Evolutionary conservation across 139 green algal genomes (phyloP).

Genomic region (Chlamydomonas asymmetrica): DNA sequence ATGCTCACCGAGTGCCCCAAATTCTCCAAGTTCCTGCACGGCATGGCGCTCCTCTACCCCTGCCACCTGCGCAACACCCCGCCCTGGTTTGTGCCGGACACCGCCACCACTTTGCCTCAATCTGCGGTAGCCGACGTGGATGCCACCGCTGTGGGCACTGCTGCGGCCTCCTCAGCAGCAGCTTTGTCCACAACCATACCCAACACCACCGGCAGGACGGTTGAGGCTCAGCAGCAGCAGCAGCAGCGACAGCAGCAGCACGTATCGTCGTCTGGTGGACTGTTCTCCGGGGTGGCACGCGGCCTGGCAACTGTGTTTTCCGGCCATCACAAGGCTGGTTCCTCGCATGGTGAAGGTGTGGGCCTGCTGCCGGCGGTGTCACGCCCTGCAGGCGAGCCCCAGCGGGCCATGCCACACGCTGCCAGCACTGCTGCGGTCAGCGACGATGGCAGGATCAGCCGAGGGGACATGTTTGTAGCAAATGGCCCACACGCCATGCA

Average conservation of each 20-base stretch:
- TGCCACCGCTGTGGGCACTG: neutral
- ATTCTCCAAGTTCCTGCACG: constrained; percentile 87
- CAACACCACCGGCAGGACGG: neutral
- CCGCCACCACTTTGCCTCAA: neutral
- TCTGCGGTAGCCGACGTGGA: neutral
- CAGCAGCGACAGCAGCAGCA: neutral
- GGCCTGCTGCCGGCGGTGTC: too few species aligned
- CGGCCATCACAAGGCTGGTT: too few species aligned
- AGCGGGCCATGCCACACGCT: too few species aligned
- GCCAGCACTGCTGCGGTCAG: too few species aligned
- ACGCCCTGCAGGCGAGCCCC: too few species aligned
- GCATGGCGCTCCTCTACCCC: constrained; percentile 48
- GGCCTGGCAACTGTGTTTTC: too few species aligned
- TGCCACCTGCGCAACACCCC: constrained; percentile 58
- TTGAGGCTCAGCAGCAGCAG: neutral
- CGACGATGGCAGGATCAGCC: too few species aligned
- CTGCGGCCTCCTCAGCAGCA: neutral
- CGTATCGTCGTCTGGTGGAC: too few species aligned
- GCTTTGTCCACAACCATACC: neutral
- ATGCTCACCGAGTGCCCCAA: constrained; percentile 74
- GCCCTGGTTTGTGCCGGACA: constrained; percentile 73
- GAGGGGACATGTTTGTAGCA: too few species aligned
- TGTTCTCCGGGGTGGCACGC: too few species aligned
- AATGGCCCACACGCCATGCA: too few species aligned
- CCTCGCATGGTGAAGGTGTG: too few species aligned